Evolutionary conservation across 306 rosid species (phyloP), one percentile per base, ranked within the genome.

Genomic region (Quercus berberidifolia): DNA sequence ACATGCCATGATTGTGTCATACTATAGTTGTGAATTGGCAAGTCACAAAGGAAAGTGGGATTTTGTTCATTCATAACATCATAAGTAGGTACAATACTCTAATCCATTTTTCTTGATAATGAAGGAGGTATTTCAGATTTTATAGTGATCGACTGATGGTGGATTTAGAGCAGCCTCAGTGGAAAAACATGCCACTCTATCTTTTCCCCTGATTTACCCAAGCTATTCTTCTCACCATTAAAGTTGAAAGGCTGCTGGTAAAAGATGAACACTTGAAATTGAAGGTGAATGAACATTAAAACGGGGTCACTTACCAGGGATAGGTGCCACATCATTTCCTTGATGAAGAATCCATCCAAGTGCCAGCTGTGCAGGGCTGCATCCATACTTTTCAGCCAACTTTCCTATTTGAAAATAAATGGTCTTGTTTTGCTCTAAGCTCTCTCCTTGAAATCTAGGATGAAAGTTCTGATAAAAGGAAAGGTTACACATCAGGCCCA

Each of bases 301-400:
- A 26, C 0, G 38, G 6, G 43, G 79, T 31, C 51, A 79, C 92
- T 49, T 73, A 87, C 95, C 93, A 5, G 95, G 95, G 54, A 92
- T 89, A 51, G 93, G 92, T 23, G 84, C 93, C 71, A 90, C 90
- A 26, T 86, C 82, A 12, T 87, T 85, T 59, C 91, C 89, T 80
- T 92, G 93, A 83, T 80, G 87, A 70, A 87, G 77, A 83, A 90
- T 58, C 95, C 95, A 92, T 0, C 93, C 83, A 70, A 89, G 93
- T 18, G 97, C 92, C 8, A 92, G 82, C 30, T 92, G 93, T 59
- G 92, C 82, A 49, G 91, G 49, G 52, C 85, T 74, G 35, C 91
- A 87, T 46, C 84, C 83, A 71, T 89, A 83, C 83, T 81, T 90
- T 56, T 79, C 80, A 78, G 93, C 92, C 87, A 87, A 76, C 76